Evolutionary conservation across 768 basidiomycete species (phyloP).

Genomic region (Tremella mesenterica): DNA sequence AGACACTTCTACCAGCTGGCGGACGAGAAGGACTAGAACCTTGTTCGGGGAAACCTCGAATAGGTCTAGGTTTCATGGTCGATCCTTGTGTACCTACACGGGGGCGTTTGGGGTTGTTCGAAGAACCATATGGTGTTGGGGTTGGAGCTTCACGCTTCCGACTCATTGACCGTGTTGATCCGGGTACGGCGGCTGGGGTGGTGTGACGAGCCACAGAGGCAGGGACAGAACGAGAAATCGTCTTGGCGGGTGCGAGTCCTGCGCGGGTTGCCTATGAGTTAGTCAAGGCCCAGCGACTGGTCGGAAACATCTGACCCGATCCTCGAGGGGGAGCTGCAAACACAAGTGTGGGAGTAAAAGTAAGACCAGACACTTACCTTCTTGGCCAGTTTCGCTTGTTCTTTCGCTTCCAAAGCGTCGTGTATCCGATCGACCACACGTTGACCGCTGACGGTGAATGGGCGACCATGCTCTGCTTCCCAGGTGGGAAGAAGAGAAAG

Average conservation of each 20-base stretch:
- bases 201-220: constrained; percentile 8
- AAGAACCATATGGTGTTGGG: constrained; percentile 26
- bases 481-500: constrained; percentile 67
- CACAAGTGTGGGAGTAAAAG: neutral
- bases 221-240: constrained; percentile 12
- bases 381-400: constrained; percentile 69
- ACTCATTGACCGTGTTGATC: neutral
- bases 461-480: constrained; percentile 65
- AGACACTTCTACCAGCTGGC: neutral
- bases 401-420: constrained; percentile 57
- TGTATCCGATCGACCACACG: constrained; percentile 70
- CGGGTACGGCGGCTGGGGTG: neutral
- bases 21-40: neutral
- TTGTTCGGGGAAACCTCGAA: neutral
- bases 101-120: constrained; percentile 2
- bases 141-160: constrained; percentile 36
- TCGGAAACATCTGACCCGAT: constrained; percentile 9
- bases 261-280: constrained; percentile 18
- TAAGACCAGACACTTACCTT: constrained; percentile 42
- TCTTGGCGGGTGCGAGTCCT: constrained; percentile 27
- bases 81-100: neutral
- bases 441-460: constrained; percentile 77
- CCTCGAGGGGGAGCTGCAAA: neutral
- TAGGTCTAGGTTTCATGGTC: neutral
- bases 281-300: constrained; percentile 12